Conservation (phyloP, 1,139 yeast species). For the Kodamaea arcana region DNA sequence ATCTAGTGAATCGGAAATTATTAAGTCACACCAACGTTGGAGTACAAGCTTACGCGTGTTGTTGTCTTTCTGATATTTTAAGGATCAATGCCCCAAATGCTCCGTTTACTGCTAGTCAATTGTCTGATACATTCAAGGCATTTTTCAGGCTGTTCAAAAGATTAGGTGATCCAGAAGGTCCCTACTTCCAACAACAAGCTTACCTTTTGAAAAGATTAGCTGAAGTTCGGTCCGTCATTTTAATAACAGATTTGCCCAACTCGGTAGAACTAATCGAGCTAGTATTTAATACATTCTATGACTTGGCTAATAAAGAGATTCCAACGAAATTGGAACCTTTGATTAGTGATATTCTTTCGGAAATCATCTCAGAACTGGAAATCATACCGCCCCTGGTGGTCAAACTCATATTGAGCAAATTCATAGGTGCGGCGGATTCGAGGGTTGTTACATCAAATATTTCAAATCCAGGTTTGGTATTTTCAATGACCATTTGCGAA, state of each 20-base stretch:
- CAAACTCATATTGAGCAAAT: slow-evolving; percentile 56
- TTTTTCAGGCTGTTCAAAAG: slow-evolving; percentile 61
- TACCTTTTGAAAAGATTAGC: slow-evolving; percentile 67
- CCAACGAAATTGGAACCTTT: slow-evolving; percentile 51
- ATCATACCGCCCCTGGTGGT: slow-evolving; percentile 61
- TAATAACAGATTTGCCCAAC: slow-evolving; percentile 72
- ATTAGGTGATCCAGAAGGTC: slow-evolving; percentile 55
- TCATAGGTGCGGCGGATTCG: slow-evolving; percentile 20
- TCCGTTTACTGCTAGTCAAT: slow-evolving; percentile 66
- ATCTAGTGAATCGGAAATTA: slow-evolving; percentile 56
- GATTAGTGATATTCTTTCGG: slow-evolving; percentile 67
- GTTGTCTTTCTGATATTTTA: slow-evolving; percentile 73
- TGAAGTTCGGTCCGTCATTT: slow-evolving; percentile 74
- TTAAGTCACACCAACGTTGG: slow-evolving; percentile 62
- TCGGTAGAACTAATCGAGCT: slow-evolving; percentile 51
- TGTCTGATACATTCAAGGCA: slow-evolving; percentile 58
- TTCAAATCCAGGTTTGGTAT: slow-evolving; percentile 57
- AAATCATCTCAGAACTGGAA: slow-evolving; percentile 72
- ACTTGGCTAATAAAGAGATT: slow-evolving; percentile 37
- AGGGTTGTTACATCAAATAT: slow-evolving; percentile 19
- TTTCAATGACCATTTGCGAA: slow-evolving; percentile 67
- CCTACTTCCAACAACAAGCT: slow-evolving; percentile 63
- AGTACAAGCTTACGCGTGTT: slow-evolving; percentile 66
- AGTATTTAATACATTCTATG: slow-evolving; percentile 63
- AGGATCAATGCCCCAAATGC: slow-evolving; percentile 89